Evolutionary conservation across 2,329 filamentous ascomycete genomes (phyloP).

Genomic region (Graphilbum fragrans): DNA sequence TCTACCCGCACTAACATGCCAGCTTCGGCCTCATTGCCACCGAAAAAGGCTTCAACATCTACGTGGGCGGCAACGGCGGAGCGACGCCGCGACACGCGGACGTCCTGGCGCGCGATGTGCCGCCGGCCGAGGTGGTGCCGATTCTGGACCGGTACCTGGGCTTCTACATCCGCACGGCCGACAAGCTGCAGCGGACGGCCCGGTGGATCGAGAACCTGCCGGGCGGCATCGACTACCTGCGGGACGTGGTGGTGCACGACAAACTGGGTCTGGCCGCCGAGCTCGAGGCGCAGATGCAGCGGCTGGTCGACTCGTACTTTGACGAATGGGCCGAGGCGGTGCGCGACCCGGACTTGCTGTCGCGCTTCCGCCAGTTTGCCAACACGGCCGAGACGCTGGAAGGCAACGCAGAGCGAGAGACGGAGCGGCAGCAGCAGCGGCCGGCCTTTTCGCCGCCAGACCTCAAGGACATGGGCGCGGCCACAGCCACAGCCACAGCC

Average conservation of each 20-base stretch:
- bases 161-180: conserved; percentile 88
- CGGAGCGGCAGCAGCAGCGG: conserved; percentile 60
- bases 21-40: conserved; percentile 85
- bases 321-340: conserved; percentile 87
- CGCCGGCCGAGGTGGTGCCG: conserved; percentile 68
- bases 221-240: conserved; percentile 72
- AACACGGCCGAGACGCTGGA: conserved; percentile 70
- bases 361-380: conserved; percentile 69
- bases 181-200: conserved; percentile 80
- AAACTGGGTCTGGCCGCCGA: conserved; percentile 75
- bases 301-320: conserved; percentile 73
- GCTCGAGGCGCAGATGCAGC: conserved; percentile 78
- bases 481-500: neutral
- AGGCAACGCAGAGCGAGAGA: conserved; percentile 53
- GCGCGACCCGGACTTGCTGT: conserved; percentile 51
- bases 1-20: conserved; percentile 7
- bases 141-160: conserved; percentile 83
- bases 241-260: conserved; percentile 73
- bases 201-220: conserved; percentile 78
- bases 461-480: no score
- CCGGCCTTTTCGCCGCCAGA: conserved; percentile 70
- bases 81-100: conserved; percentile 75
- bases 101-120: conserved; percentile 74
- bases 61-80: conserved; percentile 80
- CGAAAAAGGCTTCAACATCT: conserved; percentile 89